Conservation (phyloP, 2,329 filamentous ascomycete species). For the Colletotrichum tofieldiae region DNA sequence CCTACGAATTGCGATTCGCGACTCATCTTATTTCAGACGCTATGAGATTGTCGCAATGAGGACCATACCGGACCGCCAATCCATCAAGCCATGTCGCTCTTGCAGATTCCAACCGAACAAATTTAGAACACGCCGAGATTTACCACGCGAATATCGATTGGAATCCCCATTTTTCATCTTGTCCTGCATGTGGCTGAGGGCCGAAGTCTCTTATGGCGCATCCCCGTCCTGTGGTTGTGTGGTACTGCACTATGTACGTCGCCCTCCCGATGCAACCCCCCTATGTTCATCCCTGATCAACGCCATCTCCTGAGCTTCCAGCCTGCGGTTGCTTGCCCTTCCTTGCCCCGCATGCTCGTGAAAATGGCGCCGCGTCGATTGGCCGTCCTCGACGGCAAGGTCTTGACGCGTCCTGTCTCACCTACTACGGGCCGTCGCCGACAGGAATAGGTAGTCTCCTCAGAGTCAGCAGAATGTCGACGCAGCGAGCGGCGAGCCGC, state of each 20-base stretch:
- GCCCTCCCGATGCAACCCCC: constrained; percentile 30
- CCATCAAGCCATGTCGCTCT: constrained; percentile 7
- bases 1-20: constrained; percentile 8
- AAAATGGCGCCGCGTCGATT: constrained; percentile 8
- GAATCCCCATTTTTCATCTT: constrained; percentile 40
- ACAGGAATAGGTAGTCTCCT: constrained; percentile 13
- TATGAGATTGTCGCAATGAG: constrained; percentile 30
- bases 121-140: constrained; percentile 41
- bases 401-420: constrained; percentile 37
- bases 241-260: background rate
- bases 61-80: constrained; percentile 23
- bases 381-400: background rate
- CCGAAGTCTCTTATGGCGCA: constrained; percentile 2
- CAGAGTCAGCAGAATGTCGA: constrained; percentile 1
- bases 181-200: constrained; percentile 32
- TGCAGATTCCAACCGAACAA: constrained; percentile 25
- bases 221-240: constrained; percentile 7
- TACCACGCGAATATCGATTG: constrained; percentile 29
- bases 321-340: constrained; percentile 9
- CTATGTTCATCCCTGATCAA: constrained; percentile 26
- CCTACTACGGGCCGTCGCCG: constrained; percentile 19
- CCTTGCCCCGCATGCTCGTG: background rate
- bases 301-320: constrained; percentile 5
- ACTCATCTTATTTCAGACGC: constrained; percentile 16
- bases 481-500: constrained; percentile 21